Evolutionary conservation across 2,329 filamentous ascomycete species (phyloP).

Genomic region (Fusarium foetens): DNA sequence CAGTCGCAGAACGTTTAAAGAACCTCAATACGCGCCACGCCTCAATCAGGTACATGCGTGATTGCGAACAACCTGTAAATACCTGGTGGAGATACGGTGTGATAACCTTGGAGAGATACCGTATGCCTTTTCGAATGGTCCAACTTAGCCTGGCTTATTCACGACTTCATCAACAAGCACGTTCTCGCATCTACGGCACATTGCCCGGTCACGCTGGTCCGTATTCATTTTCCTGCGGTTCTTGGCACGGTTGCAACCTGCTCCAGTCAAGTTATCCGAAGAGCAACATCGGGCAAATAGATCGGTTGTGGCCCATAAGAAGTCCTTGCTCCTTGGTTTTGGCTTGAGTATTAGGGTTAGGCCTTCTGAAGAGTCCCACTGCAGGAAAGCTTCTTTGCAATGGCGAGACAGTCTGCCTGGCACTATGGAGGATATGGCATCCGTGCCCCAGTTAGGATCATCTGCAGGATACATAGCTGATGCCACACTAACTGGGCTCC

Average conservation of each 20-base stretch:
- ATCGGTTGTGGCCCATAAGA: background rate
- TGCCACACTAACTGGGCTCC: conserved; percentile 16
- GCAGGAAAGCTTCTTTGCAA: conserved; percentile 28
- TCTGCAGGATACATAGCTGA: conserved; percentile 27
- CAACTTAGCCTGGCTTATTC: background rate
- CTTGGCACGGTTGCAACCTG: background rate
- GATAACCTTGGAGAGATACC: background rate
- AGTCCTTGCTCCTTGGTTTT: background rate
- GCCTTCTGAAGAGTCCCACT: background rate
- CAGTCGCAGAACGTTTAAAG: background rate
- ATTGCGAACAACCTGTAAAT: background rate
- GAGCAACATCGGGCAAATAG: background rate
- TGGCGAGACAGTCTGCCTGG: conserved; percentile 17
- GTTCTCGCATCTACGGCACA: background rate
- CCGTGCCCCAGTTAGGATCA: conserved; percentile 16
- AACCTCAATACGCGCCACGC: background rate
- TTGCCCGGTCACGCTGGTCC: background rate
- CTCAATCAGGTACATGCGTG: background rate
- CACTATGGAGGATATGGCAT: conserved; percentile 22
- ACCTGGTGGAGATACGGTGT: background rate
- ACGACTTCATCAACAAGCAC: background rate
- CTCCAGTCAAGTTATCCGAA: background rate
- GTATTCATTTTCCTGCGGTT: background rate
- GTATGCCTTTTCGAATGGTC: background rate
- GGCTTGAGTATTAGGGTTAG: background rate